These are phyloP conservation scores for Fusarium sp. DNA, from an alignment of 2,329 filamentous ascomycete genomes.

Conservation along the genomic window DNA sequence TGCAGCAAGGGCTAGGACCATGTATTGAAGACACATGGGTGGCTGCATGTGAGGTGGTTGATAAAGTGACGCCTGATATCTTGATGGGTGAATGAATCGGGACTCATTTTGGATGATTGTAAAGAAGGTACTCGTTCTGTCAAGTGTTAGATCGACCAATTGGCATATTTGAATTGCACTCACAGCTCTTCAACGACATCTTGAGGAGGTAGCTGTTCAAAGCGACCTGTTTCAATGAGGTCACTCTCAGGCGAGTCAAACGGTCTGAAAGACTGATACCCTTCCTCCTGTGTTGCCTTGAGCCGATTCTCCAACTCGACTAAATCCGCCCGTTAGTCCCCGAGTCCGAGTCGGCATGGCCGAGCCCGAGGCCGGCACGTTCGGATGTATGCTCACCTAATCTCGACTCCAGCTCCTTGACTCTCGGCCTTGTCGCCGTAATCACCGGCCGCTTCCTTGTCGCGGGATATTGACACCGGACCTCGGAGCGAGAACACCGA, in stretches of 20 bases:
- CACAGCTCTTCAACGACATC: conserved; percentile 46
- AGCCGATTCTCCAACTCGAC: conserved; percentile 41
- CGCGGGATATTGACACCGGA: conserved; percentile 45
- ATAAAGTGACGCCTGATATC: conserved; percentile 41
- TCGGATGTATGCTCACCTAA: conserved; percentile 29
- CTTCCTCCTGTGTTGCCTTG: conserved; percentile 27
- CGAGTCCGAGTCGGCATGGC: background rate
- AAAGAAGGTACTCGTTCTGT: conserved; percentile 39
- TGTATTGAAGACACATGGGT: conserved; percentile 43
- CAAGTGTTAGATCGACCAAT: background rate
- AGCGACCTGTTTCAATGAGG: conserved; percentile 43
- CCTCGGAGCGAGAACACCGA: conserved; percentile 38
- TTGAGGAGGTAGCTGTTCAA: conserved; percentile 46
- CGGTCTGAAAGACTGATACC: conserved; percentile 30
- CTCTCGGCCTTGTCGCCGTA: conserved; percentile 40
- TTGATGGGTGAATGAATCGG: conserved; percentile 35
- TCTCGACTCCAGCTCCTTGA: conserved; percentile 45
- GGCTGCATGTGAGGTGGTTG: conserved; percentile 43
- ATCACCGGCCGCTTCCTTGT: conserved; percentile 41
- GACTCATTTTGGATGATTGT: conserved; percentile 21
- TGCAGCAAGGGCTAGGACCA: conserved; percentile 37
- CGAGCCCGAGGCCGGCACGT: background rate
- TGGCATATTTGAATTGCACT: background rate
- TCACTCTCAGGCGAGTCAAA: conserved; percentile 27
- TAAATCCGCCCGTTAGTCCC: conserved; percentile 3